Base-by-base conservation (phyloP, 75 land plant genomes). In the Picea glauca region DNA sequence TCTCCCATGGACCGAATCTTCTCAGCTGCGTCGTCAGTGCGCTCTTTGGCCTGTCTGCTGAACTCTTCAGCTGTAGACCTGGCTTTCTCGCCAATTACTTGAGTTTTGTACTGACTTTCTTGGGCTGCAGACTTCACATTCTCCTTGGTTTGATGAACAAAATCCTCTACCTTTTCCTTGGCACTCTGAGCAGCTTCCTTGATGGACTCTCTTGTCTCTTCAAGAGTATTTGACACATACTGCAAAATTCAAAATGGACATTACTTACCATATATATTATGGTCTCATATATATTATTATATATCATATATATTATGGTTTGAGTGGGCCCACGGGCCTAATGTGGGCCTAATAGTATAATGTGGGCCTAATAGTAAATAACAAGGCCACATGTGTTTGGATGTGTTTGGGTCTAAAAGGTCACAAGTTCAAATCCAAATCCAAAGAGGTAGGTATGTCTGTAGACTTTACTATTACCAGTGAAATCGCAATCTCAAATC, bases 31-130 rank as follows among this genome's bases (percentile, higher is more conserved):
- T 32, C 4, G 18, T 46, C 9, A 46, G 33, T 65, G 7, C 33
- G 14, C 17, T 65, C 68, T 65, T 65, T 33, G 17, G 68, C 68
- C 35, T 66, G 70, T 66, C 70, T 66, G 3, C 8, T 33, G 40
- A 66, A 66, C 35, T 66, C 70, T 15, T 66, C 70, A 66, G 70
- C 70, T 9, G 70, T 66, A 66, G 70, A 66, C 20, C 70, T 66
- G 5, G 43, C 70, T 18, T 33, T 66, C 35, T 66, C 70, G 17
- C 70, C 70, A 15, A 66, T 66, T 66, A 33, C 70, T 18, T 33
- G 40, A 15, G 40, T 12, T 66, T 66, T 66, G 20, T 17, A 33
- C 26, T 33, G 18, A 15, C 6, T 38, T 33, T 33, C 5, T 32
- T 66, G 40, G 35, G 40, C 43, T 64, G 67, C 38, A 31, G 30